Evolutionary conservation across 768 basidiomycete species (phyloP), one percentile per base, ranked within the genome.

Genomic region (Symmetrospora coprosmae): DNA sequence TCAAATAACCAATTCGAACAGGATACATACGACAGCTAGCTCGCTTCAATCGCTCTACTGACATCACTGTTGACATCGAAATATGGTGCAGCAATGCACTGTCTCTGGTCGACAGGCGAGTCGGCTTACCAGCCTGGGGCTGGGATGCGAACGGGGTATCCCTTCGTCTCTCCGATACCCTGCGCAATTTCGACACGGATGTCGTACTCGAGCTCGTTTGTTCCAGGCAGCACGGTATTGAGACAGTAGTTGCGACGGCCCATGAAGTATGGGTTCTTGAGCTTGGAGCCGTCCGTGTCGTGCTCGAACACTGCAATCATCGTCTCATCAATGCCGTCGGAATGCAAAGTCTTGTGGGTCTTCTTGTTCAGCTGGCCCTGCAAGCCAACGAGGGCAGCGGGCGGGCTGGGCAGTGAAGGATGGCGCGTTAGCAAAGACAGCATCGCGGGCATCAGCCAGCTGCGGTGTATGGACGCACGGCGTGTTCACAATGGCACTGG

Each of bases 401-500:
- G 87, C 14, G 85, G 86, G 33, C 73, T 75, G 35, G 5, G 40
- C 40, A 11, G 11, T 28, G 21, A 16, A 43, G 23, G 39, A n/a
- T n/a, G n/a, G n/a, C n/a, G n/a, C n/a, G n/a, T n/a, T n/a, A n/a
- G n/a, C n/a, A n/a, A n/a, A n/a, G n/a, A n/a, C n/a, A n/a, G n/a
- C n/a, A n/a, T n/a, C n/a, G n/a, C n/a, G n/a, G n/a, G n/a, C n/a
- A n/a, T n/a, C n/a, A n/a, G n/a, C n/a, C n/a, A n/a, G n/a, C n/a
- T n/a, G n/a, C n/a, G n/a, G n/a, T n/a, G n/a, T n/a, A n/a, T n/a
- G n/a, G n/a, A n/a, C n/a, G n/a, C n/a, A n/a, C n/a, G 92, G 90
- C 4, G 92, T 94, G 70, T 94, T 92, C 47, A 99, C 92, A 64
- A 99, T 97, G 14, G 92, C 92, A 67, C 87, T 88, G 4, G 86